Evolutionary conservation across 2,329 filamentous ascomycete species (phyloP), one percentile per base, ranked within the genome.

Genomic region (Aspergillus sp.): DNA sequence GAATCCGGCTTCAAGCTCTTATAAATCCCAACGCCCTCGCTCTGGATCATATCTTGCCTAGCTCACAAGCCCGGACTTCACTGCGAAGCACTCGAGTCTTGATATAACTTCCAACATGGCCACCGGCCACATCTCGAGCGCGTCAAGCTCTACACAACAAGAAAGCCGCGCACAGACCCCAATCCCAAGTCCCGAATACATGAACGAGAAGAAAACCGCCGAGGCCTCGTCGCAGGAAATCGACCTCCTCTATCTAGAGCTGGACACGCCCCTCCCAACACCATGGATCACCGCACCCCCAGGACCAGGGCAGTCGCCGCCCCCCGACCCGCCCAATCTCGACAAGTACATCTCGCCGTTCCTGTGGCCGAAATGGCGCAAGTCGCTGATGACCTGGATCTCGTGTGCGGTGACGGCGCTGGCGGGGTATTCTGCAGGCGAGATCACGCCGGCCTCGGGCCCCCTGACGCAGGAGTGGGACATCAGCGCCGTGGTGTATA

Each of bases 371-470:
- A 69, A 77, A 55, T 79, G 78, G 46, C 85, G 86, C 59, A 97
- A 97, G 71, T 81, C 80, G 22, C 72, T 89, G 58, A 86, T 90
- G 65, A 85, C 93, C 8, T 83, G 82, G 67, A 80, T 96, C 12
- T 90, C 89, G 8, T 96, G 89, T 70, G 73, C 86, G 6, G 90
- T 90, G 1, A 96, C 91, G 0, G 82, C 86, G 19, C 75, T 93
- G 51, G 90, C 91, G 0, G 91, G 91, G 6, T 96, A 93, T 72
- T 84, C 89, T 0, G 89, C 92, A 0, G 92, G 92, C 3, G 84
- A 90, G 2, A 95, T 95, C 73, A 89, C 88, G 6, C 88, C 91
- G 0, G 85, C 89, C 0, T 78, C 86, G 0, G 73, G 73, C 5
- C 82, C 89, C 53, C 86, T 96, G 79, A 82, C 82, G 1, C 72